Evolutionary conservation across 441 rosid species (phyloP), one percentile per base, ranked within the genome.

Genomic region (Gossypium gossypioides): DNA sequence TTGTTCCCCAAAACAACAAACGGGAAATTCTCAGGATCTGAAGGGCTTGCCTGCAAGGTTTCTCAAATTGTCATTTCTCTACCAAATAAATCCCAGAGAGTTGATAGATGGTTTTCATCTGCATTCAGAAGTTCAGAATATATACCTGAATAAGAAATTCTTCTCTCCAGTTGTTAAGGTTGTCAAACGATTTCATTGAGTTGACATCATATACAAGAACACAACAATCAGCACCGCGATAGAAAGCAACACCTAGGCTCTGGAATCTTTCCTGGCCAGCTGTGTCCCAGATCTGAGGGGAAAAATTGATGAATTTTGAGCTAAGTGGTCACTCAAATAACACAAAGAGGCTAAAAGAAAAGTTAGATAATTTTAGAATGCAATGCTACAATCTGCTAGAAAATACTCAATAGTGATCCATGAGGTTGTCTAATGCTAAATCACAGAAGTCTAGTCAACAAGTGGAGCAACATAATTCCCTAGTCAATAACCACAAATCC

Each of bases 211-310:
- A 32, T 32, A 32, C 37, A 81, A 88, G 88, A 52, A 88, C 93
- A 76, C 93, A 89, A 81, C 93, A 89, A 80, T 89, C 94, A 68
- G 94, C 94, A 68, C 91, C 91, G 1, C 94, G 80, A 70, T 89
- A 89, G 66, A 87, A 89, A 57, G 94, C 94, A 69, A 89, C 91
- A 57, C 94, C 94, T 56, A 89, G 84, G 76, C 94, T 89, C 79
- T 89, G 94, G 79, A 89, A 89, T 82, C 95, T 87, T 73, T 89
- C 95, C 78, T 89, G 95, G 24, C 95, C 95, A 74, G 95, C 95
- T 32, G 95, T 89, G 75, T 89, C 95, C 95, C 95, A 89, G 69
- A 89, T 89, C 95, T 89, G 69, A 5, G 27, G 44, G 25, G 24
- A 44, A 56, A 2, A 44, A 22, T 44, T 1, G 19, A 48, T 25